phyloP scores from a whole-genome alignment of 2,329 filamentous ascomycete genomes.

The Colletotrichum orchidophilum region DNA sequence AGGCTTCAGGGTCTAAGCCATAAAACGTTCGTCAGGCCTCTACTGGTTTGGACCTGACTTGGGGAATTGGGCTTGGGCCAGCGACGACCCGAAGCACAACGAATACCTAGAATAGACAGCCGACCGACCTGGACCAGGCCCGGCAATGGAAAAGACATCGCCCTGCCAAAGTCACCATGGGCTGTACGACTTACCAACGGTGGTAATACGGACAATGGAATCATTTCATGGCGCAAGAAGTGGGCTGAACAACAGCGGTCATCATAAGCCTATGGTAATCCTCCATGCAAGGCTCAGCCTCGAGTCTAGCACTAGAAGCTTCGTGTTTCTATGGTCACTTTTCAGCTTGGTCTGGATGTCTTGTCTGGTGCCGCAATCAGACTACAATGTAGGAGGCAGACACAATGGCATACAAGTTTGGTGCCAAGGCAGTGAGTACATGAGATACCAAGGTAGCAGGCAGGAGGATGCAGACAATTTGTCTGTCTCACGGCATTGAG shows the following conservation, averaged over 20 bases:
- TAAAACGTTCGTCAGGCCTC: conserved; percentile 33
- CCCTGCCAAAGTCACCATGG: neutral
- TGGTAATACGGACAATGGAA: conserved; percentile 1
- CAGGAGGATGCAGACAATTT: no score
- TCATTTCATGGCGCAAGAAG: conserved; percentile 12
- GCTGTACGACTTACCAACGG: conserved; percentile 2
- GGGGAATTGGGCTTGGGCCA: conserved; percentile 17
- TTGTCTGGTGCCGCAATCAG: conserved; percentile 19
- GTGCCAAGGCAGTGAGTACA: no score
- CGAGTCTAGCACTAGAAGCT: conserved; percentile 4
- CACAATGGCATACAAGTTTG: no score
- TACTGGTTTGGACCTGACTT: conserved; percentile 18
- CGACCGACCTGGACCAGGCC: neutral
- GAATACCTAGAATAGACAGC: conserved; percentile 4
- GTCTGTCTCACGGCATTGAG: neutral
- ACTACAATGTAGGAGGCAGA: neutral
- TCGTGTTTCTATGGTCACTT: conserved; percentile 6
- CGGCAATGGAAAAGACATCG: neutral
- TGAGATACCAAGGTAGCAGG: no score
- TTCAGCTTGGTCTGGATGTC: conserved; percentile 5
- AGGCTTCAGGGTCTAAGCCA: conserved; percentile 31
- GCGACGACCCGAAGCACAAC: neutral
- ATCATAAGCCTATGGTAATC: conserved; percentile 16
- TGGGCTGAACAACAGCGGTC: conserved; percentile 14
- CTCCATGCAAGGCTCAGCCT: conserved; percentile 10